Evolutionary conservation across 2,329 filamentous ascomycete species (phyloP), one percentile per base, ranked within the genome.

Genomic region (Cladophialophora immunda): DNA sequence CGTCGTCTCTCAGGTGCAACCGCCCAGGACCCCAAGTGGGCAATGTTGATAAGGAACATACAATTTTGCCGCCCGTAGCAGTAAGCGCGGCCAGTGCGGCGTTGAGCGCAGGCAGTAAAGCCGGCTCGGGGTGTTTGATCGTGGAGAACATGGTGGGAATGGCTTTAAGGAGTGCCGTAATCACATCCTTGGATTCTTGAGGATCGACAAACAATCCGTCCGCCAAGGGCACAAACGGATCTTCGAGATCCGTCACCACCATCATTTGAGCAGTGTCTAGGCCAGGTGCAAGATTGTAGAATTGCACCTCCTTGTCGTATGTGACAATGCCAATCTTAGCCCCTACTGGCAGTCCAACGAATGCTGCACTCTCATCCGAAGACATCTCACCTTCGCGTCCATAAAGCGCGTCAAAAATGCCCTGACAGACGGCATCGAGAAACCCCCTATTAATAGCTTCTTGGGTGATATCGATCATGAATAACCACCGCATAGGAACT

Each of bases 231-330:
- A 98, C 89, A 77, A 99, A 99, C 0, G 95, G 95, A 72, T 99
- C 95, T 74, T 98, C 94, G 57, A 99, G 86, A 76, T 99, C 95
- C 3, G 95, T 92, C 92, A 99, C 97, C 58, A 99, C 94, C 84
- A 99, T 88, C 93, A 99, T 97, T 76, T 99, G 95, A 9, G 95
- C 93, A 80, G 93, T 89, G 63, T 95, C 90, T 50, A 97, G 83
- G 47, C 86, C 86, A 41, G 93, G 89, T 75, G 90, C 93, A 73
- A 97, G 89, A 75, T 98, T 98, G 83, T 98, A 99, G 78, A 98
- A 99, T 77, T 99, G 95, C 67, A 99, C 91, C 74, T 97, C 93
- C 79, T 93, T 94, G 82, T 99, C 95, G 77, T 91, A 99, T 1
- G 95, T 97, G 70, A 98, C 89, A 77, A 99, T 97, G 58, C 94